A percentile compares a stretch with the other conserved stretches of the same genome.
phyloP scores from a whole-genome alignment of 768 basidiomycete species.

The Agaricus subrufescens region DNA sequence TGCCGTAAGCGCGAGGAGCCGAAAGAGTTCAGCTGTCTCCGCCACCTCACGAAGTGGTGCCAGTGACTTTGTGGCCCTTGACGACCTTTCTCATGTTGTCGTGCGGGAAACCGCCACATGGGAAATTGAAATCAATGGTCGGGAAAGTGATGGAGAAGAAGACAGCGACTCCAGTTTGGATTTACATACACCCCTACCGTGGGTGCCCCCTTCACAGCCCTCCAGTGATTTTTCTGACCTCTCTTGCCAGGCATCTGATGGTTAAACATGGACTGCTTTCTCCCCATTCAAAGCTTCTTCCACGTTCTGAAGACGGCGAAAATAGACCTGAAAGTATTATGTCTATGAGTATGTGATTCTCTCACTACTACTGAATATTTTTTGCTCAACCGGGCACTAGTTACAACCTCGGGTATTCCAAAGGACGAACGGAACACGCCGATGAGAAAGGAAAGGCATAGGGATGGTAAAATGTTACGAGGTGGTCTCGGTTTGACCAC shows the following conservation, averaged over 20 bases:
- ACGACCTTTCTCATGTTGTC: background rate
- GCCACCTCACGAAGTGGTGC: background rate
- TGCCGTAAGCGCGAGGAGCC: slow-evolving; percentile 9
- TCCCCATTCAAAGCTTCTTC: slow-evolving; percentile 57
- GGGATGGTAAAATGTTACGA: slow-evolving; percentile 51
- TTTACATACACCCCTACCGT: slow-evolving; percentile 67
- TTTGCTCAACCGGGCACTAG: slow-evolving; percentile 15
- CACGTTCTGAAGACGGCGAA: slow-evolving; percentile 22
- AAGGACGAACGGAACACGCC: slow-evolving; percentile 59
- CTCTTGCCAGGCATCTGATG: slow-evolving; percentile 51
- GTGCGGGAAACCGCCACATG: background rate
- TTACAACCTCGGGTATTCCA: slow-evolving; percentile 34
- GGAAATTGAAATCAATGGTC: slow-evolving; percentile 12
- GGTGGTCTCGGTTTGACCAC: slow-evolving; percentile 70
- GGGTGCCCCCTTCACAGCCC: slow-evolving; percentile 23
- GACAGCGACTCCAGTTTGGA: slow-evolving; percentile 56
- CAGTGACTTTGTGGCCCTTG: background rate
- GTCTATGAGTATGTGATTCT: slow-evolving; percentile 25
- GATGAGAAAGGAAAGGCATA: slow-evolving; percentile 51
- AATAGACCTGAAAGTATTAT: slow-evolving; percentile 28
- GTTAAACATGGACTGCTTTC: slow-evolving; percentile 62
- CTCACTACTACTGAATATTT: background rate
- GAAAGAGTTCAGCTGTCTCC: slow-evolving; percentile 3
- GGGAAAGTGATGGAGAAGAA: slow-evolving; percentile 11
- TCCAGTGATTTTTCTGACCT: background rate